Conservation (phyloP, 2,329 filamentous ascomycete genomes). For the Coniochaeta hoffmannii region DNA sequence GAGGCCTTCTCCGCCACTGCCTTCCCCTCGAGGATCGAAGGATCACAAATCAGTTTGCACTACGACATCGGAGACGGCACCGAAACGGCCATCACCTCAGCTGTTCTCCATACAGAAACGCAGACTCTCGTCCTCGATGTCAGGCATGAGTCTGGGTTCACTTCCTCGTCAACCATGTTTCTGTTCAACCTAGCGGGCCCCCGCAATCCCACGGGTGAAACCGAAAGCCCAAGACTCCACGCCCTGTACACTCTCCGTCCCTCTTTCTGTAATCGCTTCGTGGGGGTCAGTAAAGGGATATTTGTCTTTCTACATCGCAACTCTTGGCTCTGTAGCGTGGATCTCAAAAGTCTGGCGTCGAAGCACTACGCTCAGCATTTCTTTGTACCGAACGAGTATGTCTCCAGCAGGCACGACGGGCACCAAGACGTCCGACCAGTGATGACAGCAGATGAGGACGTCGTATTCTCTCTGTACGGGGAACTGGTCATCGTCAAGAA, state of each 20-base stretch:
- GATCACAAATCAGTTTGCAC: neutral
- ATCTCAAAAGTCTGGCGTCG: neutral
- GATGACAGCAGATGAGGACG: slow-evolving; percentile 4
- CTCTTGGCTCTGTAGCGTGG: slow-evolving; percentile 12
- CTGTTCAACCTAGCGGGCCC: slow-evolving; percentile 4
- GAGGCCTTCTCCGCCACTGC: neutral
- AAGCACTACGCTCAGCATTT: slow-evolving; percentile 11
- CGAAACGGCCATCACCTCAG: slow-evolving; percentile 1
- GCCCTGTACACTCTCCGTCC: neutral
- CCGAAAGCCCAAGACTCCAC: neutral
- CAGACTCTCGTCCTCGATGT: slow-evolving; percentile 5
- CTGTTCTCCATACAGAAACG: slow-evolving; percentile 1
- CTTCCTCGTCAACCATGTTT: slow-evolving; percentile 6
- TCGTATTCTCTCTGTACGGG: slow-evolving; percentile 12
- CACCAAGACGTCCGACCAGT: slow-evolving; percentile 18
- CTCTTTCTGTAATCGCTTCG: slow-evolving; percentile 7
- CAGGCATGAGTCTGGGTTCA: slow-evolving; percentile 4
- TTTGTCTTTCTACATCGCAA: slow-evolving; percentile 11
- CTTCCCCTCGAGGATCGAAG: slow-evolving; percentile 4
- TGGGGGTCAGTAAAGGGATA: slow-evolving; percentile 9
- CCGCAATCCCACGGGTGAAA: neutral
- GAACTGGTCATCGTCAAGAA: slow-evolving; percentile 13
- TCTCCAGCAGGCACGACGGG: slow-evolving; percentile 12
- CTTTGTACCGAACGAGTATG: slow-evolving; percentile 13
- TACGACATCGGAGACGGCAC: slow-evolving; percentile 2